Percentiles rank a stretch among this genome's conserved stretches.
phyloP scores from a whole-genome alignment of 108 stramenopile genomes.

The Hondaea fermentalgiana region DNA sequence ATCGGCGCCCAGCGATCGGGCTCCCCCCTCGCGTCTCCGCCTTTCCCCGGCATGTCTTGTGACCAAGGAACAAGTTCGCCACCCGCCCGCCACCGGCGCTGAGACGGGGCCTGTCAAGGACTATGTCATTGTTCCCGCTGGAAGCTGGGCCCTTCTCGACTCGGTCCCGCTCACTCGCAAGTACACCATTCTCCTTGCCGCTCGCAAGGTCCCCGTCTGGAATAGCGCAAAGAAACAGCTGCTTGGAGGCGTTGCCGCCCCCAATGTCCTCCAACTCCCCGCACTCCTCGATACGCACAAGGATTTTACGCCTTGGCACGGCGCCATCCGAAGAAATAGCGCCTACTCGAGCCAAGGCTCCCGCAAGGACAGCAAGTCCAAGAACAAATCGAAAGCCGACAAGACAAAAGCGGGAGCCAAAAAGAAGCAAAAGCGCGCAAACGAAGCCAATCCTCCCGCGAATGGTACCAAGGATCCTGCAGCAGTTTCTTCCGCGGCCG shows the following conservation, averaged over 20 bases:
- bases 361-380: too few species aligned
- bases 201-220: constrained; percentile 8
- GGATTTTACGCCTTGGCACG: background rate
- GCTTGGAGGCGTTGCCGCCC: background rate
- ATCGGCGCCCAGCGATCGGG: background rate
- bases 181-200: background rate
- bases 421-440: too few species aligned
- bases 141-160: background rate
- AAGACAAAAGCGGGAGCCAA: too few species aligned
- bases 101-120: background rate
- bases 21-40: background rate
- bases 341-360: background rate
- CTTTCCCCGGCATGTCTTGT: background rate
- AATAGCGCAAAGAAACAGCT: background rate
- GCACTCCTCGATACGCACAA: background rate
- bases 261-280: background rate
- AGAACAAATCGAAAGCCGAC: too few species aligned
- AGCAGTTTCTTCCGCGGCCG: too few species aligned
- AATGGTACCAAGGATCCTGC: too few species aligned
- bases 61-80: background rate
- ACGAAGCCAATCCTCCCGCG: too few species aligned
- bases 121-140: background rate
- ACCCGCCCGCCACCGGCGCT: background rate
- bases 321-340: background rate
- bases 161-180: background rate